These are phyloP conservation scores for Botrytis hyacinthi DNA, from an alignment of 2,329 filamentous ascomycete genomes.

Conservation along the genomic window DNA sequence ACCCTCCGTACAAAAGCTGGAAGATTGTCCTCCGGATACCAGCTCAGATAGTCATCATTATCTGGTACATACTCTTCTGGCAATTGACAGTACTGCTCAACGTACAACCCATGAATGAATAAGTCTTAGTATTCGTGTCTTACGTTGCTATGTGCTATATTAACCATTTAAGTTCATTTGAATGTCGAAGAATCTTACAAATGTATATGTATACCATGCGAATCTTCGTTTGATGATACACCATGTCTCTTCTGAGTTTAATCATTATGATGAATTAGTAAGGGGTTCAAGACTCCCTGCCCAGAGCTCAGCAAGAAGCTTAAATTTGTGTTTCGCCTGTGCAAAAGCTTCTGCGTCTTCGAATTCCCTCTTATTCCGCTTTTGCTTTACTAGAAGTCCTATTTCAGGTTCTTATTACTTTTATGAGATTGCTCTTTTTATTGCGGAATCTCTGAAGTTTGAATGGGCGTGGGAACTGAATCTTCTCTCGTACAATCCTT, in stretches of 20 bases:
- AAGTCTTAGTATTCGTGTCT: no score
- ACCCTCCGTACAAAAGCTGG: neutral
- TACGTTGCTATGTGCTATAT: neutral
- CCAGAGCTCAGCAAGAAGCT: neutral
- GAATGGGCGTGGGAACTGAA: neutral
- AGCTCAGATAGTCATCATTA: neutral
- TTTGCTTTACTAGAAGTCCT: neutral
- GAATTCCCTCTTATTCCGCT: neutral
- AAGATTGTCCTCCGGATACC: neutral
- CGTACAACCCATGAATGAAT: no score
- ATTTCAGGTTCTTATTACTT: fast-evolving
- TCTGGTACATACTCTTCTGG: neutral
- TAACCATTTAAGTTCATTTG: neutral
- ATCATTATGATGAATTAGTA: neutral
- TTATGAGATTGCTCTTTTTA: fast-evolving
- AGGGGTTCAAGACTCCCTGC: no score
- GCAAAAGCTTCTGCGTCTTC: no score
- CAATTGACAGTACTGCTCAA: neutral
- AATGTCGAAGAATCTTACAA: neutral
- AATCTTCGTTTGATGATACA: no score
- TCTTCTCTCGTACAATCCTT: neutral
- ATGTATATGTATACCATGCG: neutral
- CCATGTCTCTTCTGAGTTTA: neutral
- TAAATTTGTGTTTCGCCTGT: neutral
- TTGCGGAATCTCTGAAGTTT: neutral